These are phyloP conservation scores for Hamigera avellanea DNA, from an alignment of 495 filamentous ascomycete species.

Conservation along the genomic window DNA sequence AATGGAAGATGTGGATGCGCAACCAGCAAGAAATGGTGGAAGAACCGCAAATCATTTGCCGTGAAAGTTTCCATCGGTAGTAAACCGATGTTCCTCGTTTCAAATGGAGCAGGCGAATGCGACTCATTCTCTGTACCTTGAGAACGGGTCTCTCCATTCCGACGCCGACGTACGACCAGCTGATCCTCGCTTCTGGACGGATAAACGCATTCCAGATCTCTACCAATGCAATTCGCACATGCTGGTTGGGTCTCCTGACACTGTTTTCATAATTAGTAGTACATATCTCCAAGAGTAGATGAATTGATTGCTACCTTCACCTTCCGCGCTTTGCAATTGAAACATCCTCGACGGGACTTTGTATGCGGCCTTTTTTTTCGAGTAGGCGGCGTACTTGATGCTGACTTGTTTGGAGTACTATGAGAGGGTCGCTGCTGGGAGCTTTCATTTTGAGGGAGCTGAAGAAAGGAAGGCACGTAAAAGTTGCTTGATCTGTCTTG, in stretches of 20 bases:
- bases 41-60: slow-evolving; percentile 47
- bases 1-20: slow-evolving; percentile 51
- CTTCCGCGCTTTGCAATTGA: slow-evolving; percentile 39
- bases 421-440: too few species aligned
- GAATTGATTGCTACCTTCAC: slow-evolving; percentile 35
- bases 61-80: slow-evolving; percentile 25
- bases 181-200: slow-evolving; percentile 23
- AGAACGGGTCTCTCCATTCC: too few species aligned
- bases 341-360: slow-evolving; percentile 50
- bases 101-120: slow-evolving; percentile 2
- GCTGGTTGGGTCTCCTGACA: slow-evolving; percentile 41
- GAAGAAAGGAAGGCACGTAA: background rate
- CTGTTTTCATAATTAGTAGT: slow-evolving; percentile 40
- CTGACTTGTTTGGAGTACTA: too few species aligned
- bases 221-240: slow-evolving; percentile 31
- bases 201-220: slow-evolving; percentile 46
- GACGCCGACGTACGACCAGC: slow-evolving; percentile 9
- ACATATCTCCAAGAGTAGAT: background rate
- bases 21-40: slow-evolving; percentile 47
- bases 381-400: too few species aligned
- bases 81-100: background rate
- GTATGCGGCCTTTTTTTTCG: slow-evolving; percentile 29
- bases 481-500: too few species aligned
- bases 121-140: too few species aligned
- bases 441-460: background rate